Evolutionary conservation across 345 rosid species (phyloP).

Genomic region (Salix udensis): DNA sequence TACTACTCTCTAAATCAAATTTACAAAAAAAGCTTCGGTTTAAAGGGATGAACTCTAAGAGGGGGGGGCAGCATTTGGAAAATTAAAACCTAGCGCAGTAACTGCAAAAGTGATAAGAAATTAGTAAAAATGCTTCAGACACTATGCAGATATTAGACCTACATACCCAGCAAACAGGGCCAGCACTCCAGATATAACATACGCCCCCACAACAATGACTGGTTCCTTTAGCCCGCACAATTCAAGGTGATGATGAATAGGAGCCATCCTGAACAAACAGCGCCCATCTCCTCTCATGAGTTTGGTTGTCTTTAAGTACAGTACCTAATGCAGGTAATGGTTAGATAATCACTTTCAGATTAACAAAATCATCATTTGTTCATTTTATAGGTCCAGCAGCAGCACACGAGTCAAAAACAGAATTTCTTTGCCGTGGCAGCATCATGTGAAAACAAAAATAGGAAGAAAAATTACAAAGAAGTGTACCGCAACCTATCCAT

Average conservation of each 20-base stretch:
- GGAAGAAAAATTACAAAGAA: background rate
- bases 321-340: constrained; percentile 31
- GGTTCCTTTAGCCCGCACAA: constrained; percentile 52
- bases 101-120: constrained; percentile 6
- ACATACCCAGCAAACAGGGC: constrained; percentile 54
- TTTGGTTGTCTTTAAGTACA: constrained; percentile 37
- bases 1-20: background rate
- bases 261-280: constrained; percentile 44
- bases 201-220: constrained; percentile 47
- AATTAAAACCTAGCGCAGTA: background rate
- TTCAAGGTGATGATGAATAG: constrained; percentile 52
- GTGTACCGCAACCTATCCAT: background rate
- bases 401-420: no score
- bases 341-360: background rate
- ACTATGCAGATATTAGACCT: constrained; percentile 55
- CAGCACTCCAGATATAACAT: constrained; percentile 39
- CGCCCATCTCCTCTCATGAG: constrained; percentile 31
- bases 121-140: constrained; percentile 6
- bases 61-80: background rate
- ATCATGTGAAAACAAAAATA: background rate
- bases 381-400: no score
- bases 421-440: no score
- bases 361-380: no score
- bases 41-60: background rate
- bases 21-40: background rate